A percentile compares a stretch with the other conserved stretches of the same genome.
phyloP scores from a whole-genome alignment of 441 rosid species.

The Adansonia gregorii region DNA sequence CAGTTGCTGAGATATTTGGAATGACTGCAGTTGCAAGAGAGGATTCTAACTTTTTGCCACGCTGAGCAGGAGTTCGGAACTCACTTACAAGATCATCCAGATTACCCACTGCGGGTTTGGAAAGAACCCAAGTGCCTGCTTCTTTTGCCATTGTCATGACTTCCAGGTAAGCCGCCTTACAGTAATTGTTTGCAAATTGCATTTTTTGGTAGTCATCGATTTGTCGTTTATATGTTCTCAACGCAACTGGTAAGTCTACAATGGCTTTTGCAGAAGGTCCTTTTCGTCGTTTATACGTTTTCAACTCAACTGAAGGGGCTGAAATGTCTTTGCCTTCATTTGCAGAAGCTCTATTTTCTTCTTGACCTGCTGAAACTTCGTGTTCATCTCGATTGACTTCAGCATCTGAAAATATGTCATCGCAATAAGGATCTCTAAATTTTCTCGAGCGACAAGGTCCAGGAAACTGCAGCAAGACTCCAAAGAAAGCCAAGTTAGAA shows the following conservation, averaged over 20 bases:
- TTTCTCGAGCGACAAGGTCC: neutral
- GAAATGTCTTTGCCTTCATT: neutral
- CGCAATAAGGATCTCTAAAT: neutral
- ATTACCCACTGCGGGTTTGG: neutral
- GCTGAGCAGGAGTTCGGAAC: neutral
- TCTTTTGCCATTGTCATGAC: constrained; percentile 10
- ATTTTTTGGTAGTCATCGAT: neutral
- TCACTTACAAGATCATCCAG: neutral
- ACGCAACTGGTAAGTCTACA: neutral
- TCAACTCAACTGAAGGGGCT: neutral
- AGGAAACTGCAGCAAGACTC: neutral
- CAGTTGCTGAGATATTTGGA: neutral
- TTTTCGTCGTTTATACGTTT: neutral
- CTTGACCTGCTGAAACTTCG: neutral
- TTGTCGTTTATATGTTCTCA: neutral
- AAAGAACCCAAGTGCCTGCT: neutral
- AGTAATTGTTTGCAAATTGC: neutral
- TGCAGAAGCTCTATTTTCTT: neutral
- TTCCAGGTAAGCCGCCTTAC: constrained; percentile 16
- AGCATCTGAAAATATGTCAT: neutral
- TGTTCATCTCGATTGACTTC: neutral
- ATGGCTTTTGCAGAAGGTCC: neutral
- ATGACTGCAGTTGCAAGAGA: constrained; percentile 2
- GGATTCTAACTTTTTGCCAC: neutral
- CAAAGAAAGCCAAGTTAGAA: neutral